Conservation (phyloP, 1,139 yeast species). For the Yamadazyma membranifaciens region DNA sequence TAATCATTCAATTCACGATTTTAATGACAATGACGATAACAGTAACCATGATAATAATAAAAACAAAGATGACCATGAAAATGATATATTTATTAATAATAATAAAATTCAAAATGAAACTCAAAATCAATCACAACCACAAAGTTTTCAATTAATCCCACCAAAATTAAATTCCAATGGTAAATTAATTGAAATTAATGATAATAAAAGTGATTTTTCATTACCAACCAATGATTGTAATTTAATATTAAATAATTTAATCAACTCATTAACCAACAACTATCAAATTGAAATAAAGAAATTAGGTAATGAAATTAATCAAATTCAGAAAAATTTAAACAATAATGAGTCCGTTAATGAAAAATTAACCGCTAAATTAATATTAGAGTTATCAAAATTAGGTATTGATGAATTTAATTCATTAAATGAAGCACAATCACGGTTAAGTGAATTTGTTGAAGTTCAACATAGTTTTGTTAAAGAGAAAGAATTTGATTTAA, state of each 20-base stretch:
- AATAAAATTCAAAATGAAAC: background rate
- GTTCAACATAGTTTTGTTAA: slow-evolving; percentile 29
- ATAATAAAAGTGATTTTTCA: slow-evolving; percentile 8
- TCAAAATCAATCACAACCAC: slow-evolving; percentile 14
- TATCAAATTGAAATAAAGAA: slow-evolving; percentile 27
- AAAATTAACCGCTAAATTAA: slow-evolving; percentile 16
- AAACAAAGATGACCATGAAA: slow-evolving; percentile 3
- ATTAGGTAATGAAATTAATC: slow-evolving; percentile 18
- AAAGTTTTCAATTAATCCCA: slow-evolving; percentile 29
- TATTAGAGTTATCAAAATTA: slow-evolving; percentile 19
- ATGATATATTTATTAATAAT: background rate
- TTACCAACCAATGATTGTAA: slow-evolving; percentile 34
- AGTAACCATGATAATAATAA: background rate
- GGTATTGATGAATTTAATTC: slow-evolving; percentile 26
- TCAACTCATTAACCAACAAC: slow-evolving; percentile 44
- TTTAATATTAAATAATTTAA: slow-evolving; percentile 21
- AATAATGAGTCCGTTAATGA: slow-evolving; percentile 19
- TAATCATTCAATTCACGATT: background rate
- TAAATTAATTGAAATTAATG: slow-evolving; percentile 16
- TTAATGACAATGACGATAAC: background rate
- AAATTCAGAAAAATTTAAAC: slow-evolving; percentile 13
- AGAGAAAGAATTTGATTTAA: slow-evolving; percentile 34
- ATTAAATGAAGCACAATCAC: slow-evolving; percentile 28
- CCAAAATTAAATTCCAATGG: slow-evolving; percentile 37
- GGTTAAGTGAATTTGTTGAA: slow-evolving; percentile 21